These are phyloP conservation scores for Penicillium steckii DNA, from an alignment of 495 filamentous ascomycete genomes.

Conservation along the genomic window DNA sequence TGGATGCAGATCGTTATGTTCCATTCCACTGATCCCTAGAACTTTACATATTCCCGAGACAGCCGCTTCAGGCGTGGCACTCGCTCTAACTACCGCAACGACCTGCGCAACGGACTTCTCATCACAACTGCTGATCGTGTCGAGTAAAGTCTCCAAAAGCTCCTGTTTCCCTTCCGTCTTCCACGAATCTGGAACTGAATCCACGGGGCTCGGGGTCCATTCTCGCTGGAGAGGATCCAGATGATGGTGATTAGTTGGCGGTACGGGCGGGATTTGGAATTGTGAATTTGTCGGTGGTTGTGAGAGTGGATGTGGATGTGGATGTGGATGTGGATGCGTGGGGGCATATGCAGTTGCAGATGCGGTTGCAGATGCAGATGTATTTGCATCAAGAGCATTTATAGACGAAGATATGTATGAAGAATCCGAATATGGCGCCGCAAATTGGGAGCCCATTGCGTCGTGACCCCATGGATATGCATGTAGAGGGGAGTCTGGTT, in stretches of 20 bases:
- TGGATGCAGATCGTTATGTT: background rate
- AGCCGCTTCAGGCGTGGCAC: slow-evolving; percentile 33
- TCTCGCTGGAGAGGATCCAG: background rate
- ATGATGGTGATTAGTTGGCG: slow-evolving; percentile 4
- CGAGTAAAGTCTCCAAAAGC: slow-evolving; percentile 28
- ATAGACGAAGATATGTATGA: slow-evolving; percentile 12
- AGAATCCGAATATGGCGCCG: slow-evolving; percentile 1
- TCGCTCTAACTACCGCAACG: slow-evolving; percentile 29
- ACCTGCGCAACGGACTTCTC: slow-evolving; percentile 28
- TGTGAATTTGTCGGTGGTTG: background rate
- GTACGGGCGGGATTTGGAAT: background rate
- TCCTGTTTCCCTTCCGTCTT: slow-evolving; percentile 25
- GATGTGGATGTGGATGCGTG: background rate
- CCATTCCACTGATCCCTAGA: slow-evolving; percentile 18
- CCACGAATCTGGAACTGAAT: slow-evolving; percentile 20
- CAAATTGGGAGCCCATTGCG: slow-evolving; percentile 4
- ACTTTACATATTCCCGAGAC: slow-evolving; percentile 31
- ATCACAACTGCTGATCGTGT: slow-evolving; percentile 33
- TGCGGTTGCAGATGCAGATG: background rate
- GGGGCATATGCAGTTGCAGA: background rate
- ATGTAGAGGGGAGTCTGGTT: background rate
- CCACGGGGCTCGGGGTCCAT: background rate
- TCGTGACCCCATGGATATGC: slow-evolving; percentile 11
- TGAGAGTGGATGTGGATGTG: background rate
- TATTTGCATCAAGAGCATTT: background rate